Evolutionary conservation across 1,139 yeast species (phyloP).

Genomic region (Debaryomyces fabryi): DNA sequence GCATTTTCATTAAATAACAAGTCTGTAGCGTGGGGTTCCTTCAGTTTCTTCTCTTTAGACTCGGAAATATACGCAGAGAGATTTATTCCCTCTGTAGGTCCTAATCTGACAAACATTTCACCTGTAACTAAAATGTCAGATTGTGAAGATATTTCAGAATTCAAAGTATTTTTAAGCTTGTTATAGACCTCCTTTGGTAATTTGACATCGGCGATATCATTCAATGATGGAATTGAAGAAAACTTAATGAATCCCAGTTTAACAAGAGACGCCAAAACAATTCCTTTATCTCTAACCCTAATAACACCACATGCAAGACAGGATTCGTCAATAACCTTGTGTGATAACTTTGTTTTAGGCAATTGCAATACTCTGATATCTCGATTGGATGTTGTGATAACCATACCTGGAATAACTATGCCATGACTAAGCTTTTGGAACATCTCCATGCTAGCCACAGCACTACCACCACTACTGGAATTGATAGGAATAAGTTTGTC

Average conservation of each 20-base stretch:
- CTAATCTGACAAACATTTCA: slow-evolving; percentile 65
- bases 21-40: slow-evolving; percentile 40
- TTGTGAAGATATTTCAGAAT: slow-evolving; percentile 24
- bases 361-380: slow-evolving; percentile 68
- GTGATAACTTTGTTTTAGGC: slow-evolving; percentile 64
- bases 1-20: slow-evolving; percentile 60
- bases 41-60: slow-evolving; percentile 31
- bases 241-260: slow-evolving; percentile 44
- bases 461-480: slow-evolving; percentile 58
- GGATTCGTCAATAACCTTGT: slow-evolving; percentile 65
- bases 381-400: slow-evolving; percentile 58
- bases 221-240: slow-evolving; percentile 41
- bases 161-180: slow-evolving; percentile 26
- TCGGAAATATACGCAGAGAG: slow-evolving; percentile 44
- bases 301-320: slow-evolving; percentile 51
- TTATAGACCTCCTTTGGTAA: slow-evolving; percentile 36
- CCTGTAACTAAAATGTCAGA: slow-evolving; percentile 65
- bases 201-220: slow-evolving; percentile 41
- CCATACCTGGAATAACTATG: slow-evolving; percentile 59
- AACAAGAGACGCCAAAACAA: slow-evolving; percentile 39
- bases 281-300: slow-evolving; percentile 33
- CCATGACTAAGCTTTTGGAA: slow-evolving; percentile 69
- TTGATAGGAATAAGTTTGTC: slow-evolving; percentile 62
- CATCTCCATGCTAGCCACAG: slow-evolving; percentile 62
- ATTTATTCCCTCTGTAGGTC: slow-evolving; percentile 54